Base-by-base conservation (phyloP, 768 basidiomycete species). In the Tylopilus sp. region DNA sequence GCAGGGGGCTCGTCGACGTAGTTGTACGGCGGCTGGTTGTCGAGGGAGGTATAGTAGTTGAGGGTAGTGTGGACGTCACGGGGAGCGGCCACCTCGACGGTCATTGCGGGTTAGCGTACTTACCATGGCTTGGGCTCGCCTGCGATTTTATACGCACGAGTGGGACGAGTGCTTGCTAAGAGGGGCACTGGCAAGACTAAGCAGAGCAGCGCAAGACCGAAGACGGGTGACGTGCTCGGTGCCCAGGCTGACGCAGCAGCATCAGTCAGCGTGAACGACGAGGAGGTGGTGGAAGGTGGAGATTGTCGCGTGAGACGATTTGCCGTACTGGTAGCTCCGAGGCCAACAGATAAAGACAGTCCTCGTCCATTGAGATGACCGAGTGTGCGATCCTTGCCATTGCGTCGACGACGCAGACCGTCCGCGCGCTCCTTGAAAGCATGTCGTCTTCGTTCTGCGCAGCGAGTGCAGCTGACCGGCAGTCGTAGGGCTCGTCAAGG, bases 61-160 rank as follows among this genome's bases (percentile, higher is more conserved):
- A 75, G 65, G 20, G 61, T 67, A 21, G 73, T 69, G 12, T 60
- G 66, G 30, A 75, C 69, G 58, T 73, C 69, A 30, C 63, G 71
- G 22, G 71, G 61, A 28, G 60, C 39, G n/a, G 65, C 64, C 2
- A 63, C 58, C 31, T 61, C 47, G 26, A 59, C 46, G 38, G 67
- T 63, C 45, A 59, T 61, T 18, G 40, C 36, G 33, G 18, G 28
- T 22, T 11, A 20, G n/a, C n/a, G 36, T 36, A 23, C 11, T 50
- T 23, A n/a, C 43, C 48, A 47, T 36, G 13, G 10, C 15, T n/a
- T 4, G 2, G 5, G 22, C 33, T 17, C 11, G 8, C 41, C 43
- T 31, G 28, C 4, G 7, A 20, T 60, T 48, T 61, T 59, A 57
- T 60, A 48, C 13, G 20, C n/a, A 18, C 9, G 6, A n/a, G 17